Evolutionary conservation across 805 yeast genomes (phyloP).

Genomic region (Candida bentonensis): DNA sequence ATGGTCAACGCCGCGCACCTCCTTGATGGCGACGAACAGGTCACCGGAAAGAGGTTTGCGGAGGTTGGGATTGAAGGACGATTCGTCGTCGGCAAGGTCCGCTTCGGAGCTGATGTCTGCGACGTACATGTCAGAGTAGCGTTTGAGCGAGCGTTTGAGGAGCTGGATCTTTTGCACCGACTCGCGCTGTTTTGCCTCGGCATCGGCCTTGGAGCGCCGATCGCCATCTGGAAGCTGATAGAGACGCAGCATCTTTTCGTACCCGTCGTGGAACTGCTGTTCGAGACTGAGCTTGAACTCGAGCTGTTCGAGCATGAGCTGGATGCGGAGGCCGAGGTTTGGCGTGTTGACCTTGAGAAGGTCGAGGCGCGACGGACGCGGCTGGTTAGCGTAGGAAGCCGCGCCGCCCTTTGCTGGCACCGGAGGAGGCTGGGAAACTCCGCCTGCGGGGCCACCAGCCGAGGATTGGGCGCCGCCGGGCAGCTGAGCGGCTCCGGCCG

Average conservation of each 20-base stretch:
- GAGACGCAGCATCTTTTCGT: slow-evolving; percentile 72
- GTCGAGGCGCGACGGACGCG: slow-evolving; percentile 30
- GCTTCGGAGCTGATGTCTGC: slow-evolving; percentile 39
- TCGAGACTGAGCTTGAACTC: slow-evolving; percentile 92
- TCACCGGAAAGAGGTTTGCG: slow-evolving; percentile 77
- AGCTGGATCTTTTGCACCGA: slow-evolving; percentile 75
- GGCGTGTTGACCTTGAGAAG: slow-evolving; percentile 87
- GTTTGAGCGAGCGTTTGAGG: slow-evolving; percentile 67
- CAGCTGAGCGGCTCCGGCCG: slow-evolving; percentile 2
- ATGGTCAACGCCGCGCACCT: slow-evolving; percentile 84
- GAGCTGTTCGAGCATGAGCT: slow-evolving; percentile 86
- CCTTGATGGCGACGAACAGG: slow-evolving; percentile 55
- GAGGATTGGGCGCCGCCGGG: slow-evolving; percentile 2
- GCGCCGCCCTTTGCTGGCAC: slow-evolving; percentile 8
- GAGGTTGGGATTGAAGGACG: slow-evolving; percentile 38
- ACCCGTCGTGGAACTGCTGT: slow-evolving; percentile 83
- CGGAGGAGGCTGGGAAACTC: slow-evolving; percentile 5
- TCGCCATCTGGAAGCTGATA: slow-evolving; percentile 81
- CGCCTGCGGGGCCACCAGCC: slow-evolving; percentile 2
- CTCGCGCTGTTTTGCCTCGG: slow-evolving; percentile 76
- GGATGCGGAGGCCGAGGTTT: slow-evolving; percentile 85
- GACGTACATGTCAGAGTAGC: slow-evolving; percentile 81
- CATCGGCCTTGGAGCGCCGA: slow-evolving; percentile 68
- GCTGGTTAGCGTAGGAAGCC: neutral
- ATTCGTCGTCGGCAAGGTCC: slow-evolving; percentile 43